Conservation (phyloP, 176 grass and related monocot species). For the Rhynchospora pubera region DNA sequence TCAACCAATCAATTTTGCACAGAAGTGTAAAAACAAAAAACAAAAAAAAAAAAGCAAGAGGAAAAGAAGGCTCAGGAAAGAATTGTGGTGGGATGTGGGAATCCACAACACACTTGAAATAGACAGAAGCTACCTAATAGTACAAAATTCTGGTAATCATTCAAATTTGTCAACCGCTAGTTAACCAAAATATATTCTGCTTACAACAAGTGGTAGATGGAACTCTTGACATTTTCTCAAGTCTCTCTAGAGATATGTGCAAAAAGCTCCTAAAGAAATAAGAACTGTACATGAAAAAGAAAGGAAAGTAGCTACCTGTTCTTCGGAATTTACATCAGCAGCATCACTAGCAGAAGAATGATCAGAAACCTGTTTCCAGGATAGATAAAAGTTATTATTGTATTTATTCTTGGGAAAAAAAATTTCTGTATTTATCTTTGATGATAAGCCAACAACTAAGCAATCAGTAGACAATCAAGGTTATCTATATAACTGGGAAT, state of each 20-base stretch:
- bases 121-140: neutral
- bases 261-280: neutral
- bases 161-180: neutral
- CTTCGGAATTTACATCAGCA: neutral
- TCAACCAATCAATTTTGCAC: neutral
- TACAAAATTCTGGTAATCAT: neutral
- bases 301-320: neutral
- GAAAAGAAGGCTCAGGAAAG: neutral
- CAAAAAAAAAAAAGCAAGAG: neutral
- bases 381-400: neutral
- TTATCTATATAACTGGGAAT: neutral
- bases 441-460: neutral
- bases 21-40: neutral
- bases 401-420: too few species aligned
- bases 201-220: neutral
- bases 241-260: neutral
- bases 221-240: neutral
- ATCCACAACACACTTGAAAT: neutral
- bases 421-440: too few species aligned
- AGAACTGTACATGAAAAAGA: neutral
- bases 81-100: neutral
- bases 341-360: neutral
- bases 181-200: neutral
- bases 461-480: neutral
- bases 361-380: conserved; percentile 15